Conservation (phyloP, 140 eudicot species). For the Stevia rebaudiana region DNA sequence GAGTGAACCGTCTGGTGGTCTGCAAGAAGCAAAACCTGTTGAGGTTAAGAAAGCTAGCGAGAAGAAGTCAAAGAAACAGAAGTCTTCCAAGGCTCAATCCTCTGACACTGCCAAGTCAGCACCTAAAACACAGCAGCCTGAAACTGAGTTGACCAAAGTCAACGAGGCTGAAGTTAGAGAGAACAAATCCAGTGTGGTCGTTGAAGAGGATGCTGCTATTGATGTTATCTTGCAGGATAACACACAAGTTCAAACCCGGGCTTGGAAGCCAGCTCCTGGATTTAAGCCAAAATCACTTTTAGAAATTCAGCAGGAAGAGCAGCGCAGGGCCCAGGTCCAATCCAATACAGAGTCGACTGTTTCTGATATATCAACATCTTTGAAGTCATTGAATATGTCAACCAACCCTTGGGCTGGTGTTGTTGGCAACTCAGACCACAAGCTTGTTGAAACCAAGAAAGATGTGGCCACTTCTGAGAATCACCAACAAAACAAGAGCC, state of each 20-base stretch:
- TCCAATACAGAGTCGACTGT: constrained; percentile 34
- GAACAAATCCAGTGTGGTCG: constrained; percentile 25
- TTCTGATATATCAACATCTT: constrained; percentile 51
- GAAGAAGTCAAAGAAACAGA: constrained; percentile 80
- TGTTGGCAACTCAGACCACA: constrained; percentile 43
- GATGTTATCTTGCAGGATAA: constrained; percentile 28
- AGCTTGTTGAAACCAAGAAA: constrained; percentile 29
- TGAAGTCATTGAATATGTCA: constrained; percentile 47
- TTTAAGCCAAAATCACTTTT: constrained; percentile 84
- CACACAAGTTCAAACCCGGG: constrained; percentile 43
- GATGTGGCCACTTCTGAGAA: constrained; percentile 19
- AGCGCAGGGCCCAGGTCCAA: constrained; percentile 60
- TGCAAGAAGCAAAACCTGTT: constrained; percentile 38
- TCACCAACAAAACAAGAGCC: constrained; percentile 50
- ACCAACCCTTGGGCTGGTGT: constrained; percentile 68
- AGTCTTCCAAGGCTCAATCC: constrained; percentile 57
- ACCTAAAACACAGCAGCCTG: constrained; percentile 44
- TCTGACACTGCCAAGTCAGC: constrained; percentile 46
- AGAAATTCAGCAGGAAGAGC: constrained; percentile 96
- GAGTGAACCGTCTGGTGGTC: constrained; percentile 12
- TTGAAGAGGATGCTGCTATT: constrained; percentile 16
- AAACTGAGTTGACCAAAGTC: constrained; percentile 30
- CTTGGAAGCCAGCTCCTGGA: constrained; percentile 94
- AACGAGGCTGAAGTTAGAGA: constrained; percentile 28
- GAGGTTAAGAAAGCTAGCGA: constrained; percentile 58